These are phyloP conservation scores for Leishmania lainsoni DNA, from an alignment of 208 protist genomes.

Conservation along the genomic window DNA sequence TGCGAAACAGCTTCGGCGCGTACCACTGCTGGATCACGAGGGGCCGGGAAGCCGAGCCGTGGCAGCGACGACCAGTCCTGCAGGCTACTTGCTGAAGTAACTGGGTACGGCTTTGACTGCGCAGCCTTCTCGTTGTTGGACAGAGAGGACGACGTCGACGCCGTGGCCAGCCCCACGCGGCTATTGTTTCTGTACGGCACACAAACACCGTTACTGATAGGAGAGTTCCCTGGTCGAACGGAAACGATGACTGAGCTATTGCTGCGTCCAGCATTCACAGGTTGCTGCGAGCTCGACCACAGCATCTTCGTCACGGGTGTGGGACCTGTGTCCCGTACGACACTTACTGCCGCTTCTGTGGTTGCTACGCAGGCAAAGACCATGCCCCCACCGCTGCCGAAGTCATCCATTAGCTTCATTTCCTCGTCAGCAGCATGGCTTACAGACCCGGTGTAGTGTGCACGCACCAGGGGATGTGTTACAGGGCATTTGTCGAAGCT, in stretches of 20 bases:
- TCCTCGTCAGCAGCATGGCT: constrained; percentile 5
- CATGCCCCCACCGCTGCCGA: no score
- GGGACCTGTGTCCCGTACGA: not conserved
- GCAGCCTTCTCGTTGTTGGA: not conserved
- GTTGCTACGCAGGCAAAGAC: not conserved
- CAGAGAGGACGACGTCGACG: not conserved
- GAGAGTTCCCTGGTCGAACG: no score
- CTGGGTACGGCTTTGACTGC: constrained; percentile 38
- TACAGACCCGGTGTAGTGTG: not conserved
- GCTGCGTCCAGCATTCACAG: not conserved
- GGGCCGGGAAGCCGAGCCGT: constrained; percentile 53
- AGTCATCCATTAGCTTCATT: constrained; percentile 10
- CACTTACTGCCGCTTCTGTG: no score
- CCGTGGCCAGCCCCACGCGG: not conserved
- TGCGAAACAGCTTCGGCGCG: constrained; percentile 30
- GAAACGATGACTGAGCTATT: not conserved
- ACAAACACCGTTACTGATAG: not conserved
- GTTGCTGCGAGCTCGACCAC: not conserved
- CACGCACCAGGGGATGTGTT: not conserved
- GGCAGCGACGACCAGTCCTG: constrained; percentile 54
- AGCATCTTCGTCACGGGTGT: not conserved
- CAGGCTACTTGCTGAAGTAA: constrained; percentile 43
- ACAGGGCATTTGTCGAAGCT: not conserved
- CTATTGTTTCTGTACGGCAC: not conserved
- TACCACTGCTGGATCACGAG: constrained; percentile 15